phyloP scores from a whole-genome alignment of 352 stramenopile species.

The Globisporangium orthogonon region DNA sequence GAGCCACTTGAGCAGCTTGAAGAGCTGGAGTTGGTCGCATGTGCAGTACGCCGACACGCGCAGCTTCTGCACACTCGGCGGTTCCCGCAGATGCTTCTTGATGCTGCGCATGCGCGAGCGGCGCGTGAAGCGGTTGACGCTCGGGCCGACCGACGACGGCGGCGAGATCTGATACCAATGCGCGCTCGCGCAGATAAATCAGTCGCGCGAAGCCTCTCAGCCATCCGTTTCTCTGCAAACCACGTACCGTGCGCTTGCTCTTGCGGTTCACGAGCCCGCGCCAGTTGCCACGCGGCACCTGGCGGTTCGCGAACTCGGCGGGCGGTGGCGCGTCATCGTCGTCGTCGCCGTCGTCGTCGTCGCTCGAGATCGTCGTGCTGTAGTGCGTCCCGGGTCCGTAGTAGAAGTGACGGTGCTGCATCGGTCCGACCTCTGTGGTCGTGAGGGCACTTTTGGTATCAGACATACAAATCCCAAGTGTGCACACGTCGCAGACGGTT shows the following conservation, averaged over 20 bases:
- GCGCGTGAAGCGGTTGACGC: constrained; percentile 69
- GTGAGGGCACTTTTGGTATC: too few relatives aligned
- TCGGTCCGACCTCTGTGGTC: constrained; percentile 7
- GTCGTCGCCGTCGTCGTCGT: constrained; percentile 34
- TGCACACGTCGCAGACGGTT: not conserved
- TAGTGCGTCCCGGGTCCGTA: constrained; percentile 52
- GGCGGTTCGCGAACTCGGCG: constrained; percentile 11
- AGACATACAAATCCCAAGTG: not conserved
- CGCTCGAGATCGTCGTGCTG: constrained; percentile 29
- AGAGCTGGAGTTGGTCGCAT: constrained; percentile 77
- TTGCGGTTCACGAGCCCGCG: constrained; percentile 35
- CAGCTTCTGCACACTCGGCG: constrained; percentile 66
- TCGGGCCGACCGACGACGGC: constrained; percentile 27
- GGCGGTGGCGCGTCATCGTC: constrained; percentile 18
- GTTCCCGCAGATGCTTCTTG: constrained; percentile 73
- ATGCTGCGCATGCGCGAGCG: constrained; percentile 80
- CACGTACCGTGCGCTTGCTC: constrained; percentile 34
- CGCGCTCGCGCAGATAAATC: not conserved
- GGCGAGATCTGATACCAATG: constrained; percentile 14
- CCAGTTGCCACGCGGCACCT: constrained; percentile 58
- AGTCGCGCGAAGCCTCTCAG: not conserved
- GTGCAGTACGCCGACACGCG: constrained; percentile 83
- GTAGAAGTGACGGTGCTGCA: constrained; percentile 47
- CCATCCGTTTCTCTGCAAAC: not conserved
- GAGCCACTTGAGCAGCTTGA: constrained; percentile 86